A percentile compares a stretch with the other conserved stretches of the same genome.
Conservation (phyloP, 2,329 filamentous ascomycete genomes). For the Phialophora chinensis region DNA sequence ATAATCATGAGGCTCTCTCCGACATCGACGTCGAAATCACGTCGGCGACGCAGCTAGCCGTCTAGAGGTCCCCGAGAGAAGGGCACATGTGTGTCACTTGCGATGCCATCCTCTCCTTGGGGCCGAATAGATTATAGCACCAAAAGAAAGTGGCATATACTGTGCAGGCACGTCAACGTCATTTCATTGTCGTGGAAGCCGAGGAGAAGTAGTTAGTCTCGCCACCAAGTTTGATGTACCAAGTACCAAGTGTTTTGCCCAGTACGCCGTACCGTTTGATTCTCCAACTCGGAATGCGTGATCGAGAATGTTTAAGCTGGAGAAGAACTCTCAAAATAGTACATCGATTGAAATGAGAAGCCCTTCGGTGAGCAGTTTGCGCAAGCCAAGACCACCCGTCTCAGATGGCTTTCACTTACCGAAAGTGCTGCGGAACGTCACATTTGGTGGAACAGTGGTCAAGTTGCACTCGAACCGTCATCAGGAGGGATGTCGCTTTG, state of each 20-base stretch:
- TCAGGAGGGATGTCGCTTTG: background rate
- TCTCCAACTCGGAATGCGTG: background rate
- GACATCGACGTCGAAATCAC: background rate
- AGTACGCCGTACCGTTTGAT: background rate
- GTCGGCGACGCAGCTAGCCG: constrained; percentile 20
- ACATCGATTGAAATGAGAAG: background rate
- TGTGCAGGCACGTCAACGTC: background rate
- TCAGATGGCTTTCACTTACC: background rate
- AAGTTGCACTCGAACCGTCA: background rate
- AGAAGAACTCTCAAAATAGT: background rate
- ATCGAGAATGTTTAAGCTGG: background rate
- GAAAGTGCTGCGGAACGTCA: background rate
- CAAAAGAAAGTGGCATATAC: background rate
- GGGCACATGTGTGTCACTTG: background rate
- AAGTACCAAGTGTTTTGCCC: no score
- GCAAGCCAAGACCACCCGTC: constrained; percentile 3
- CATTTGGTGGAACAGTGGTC: constrained; percentile 1
- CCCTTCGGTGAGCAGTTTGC: background rate
- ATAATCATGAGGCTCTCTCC: constrained; percentile 9
- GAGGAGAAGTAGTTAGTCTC: background rate
- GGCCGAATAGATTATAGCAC: background rate
- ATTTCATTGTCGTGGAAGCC: background rate
- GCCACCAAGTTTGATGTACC: background rate
- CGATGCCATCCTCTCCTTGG: constrained; percentile 1
- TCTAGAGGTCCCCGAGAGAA: constrained; percentile 19